These are phyloP conservation scores for Venturiaceae sp. DNA, from an alignment of 2,329 filamentous ascomycete species.

Conservation along the genomic window DNA sequence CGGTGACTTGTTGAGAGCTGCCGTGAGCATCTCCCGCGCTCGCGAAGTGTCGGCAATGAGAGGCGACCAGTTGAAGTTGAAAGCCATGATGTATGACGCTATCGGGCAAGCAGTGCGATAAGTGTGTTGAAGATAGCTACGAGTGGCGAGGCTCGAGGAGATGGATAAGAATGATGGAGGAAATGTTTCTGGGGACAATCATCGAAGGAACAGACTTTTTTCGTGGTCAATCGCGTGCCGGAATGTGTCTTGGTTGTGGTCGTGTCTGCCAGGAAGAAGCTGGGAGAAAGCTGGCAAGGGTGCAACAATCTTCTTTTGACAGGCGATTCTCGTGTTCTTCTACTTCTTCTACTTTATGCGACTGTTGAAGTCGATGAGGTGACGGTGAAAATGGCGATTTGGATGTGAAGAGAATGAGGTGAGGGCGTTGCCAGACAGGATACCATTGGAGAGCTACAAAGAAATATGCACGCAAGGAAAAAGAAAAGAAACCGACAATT, in stretches of 20 bases:
- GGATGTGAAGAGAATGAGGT: neutral
- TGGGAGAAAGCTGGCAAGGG: neutral
- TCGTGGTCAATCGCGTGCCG: neutral
- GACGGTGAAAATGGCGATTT: neutral
- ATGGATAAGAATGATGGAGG: neutral
- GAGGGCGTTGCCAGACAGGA: neutral
- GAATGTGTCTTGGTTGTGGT: neutral
- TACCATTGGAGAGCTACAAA: neutral
- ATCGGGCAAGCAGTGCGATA: neutral
- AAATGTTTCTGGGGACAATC: neutral
- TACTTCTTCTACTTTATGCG: no score
- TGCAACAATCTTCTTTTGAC: neutral
- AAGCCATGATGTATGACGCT: slow-evolving; percentile 59
- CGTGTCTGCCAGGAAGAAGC: neutral
- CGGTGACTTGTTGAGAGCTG: slow-evolving; percentile 92
- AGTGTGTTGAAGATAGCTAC: neutral
- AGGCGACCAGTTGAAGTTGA: slow-evolving; percentile 99
- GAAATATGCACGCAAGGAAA: neutral
- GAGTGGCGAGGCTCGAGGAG: neutral
- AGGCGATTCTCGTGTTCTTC: neutral
- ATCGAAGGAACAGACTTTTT: neutral
- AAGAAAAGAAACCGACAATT: no score
- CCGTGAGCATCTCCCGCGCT: slow-evolving; percentile 87
- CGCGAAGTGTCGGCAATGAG: slow-evolving; percentile 89
- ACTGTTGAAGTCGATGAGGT: neutral